Evolutionary conservation across 2,329 filamentous ascomycete genomes (phyloP).

Genomic region (Exophiala calicioides): DNA sequence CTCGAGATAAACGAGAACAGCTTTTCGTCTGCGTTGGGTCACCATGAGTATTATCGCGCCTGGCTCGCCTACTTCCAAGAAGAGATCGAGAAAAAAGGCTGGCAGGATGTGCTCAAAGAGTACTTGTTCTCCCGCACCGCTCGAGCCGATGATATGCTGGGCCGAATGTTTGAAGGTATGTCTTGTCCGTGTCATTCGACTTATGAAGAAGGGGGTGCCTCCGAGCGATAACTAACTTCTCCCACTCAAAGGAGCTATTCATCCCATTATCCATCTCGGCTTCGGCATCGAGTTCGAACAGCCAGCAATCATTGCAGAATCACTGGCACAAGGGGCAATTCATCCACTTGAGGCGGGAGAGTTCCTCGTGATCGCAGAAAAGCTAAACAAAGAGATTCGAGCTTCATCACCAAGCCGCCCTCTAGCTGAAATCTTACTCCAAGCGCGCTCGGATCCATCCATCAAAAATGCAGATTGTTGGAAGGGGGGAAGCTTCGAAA

Average conservation of each 20-base stretch:
- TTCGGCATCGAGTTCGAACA: neutral
- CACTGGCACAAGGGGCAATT: neutral
- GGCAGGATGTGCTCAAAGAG: neutral
- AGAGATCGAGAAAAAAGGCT: neutral
- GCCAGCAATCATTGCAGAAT: neutral
- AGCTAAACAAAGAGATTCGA: neutral
- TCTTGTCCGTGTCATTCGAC: neutral
- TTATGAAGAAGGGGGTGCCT: neutral
- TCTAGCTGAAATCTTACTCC: neutral
- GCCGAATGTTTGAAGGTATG: neutral
- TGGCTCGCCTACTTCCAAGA: neutral
- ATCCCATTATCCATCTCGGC: neutral
- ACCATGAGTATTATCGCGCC: neutral
- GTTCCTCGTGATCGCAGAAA: neutral
- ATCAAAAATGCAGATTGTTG: no score
- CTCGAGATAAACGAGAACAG: neutral
- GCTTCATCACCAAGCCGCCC: neutral
- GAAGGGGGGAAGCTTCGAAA: no score
- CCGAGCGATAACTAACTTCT: neutral
- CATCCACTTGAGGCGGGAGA: neutral
- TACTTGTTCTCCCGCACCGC: neutral
- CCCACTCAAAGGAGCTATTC: neutral
- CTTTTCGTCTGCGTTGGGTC: neutral
- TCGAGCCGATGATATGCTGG: neutral
- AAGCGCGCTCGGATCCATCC: no score